Base-by-base conservation (phyloP, 768 basidiomycete genomes). In the Roridomyces roridus region DNA sequence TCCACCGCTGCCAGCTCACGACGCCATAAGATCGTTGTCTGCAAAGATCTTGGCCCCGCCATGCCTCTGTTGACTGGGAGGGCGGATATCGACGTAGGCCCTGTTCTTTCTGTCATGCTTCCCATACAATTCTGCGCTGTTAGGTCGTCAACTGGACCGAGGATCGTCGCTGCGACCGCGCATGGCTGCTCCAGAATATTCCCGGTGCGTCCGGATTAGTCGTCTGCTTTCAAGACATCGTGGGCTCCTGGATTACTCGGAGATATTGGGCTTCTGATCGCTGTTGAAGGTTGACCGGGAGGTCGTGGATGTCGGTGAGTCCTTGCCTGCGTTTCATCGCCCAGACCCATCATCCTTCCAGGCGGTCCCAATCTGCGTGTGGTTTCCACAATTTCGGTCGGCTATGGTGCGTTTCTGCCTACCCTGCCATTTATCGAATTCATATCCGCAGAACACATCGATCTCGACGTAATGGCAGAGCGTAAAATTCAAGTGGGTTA, bases 321-420 rank as follows among this genome's bases (percentile, higher is more conserved):
- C 17, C 7, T 29, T 9, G n/a, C n/a, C n/a, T n/a, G n/a, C n/a
- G n/a, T n/a, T n/a, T n/a, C n/a, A n/a, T n/a, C n/a, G n/a, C n/a
- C n/a, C n/a, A n/a, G n/a, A n/a, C n/a, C n/a, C n/a, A n/a, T n/a
- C n/a, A n/a, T n/a, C n/a, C n/a, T n/a, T n/a, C n/a, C 63, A 88
- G 93, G 93, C 56, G 94, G 94, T 2, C 77, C 88, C 0, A 77
- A 71, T 46, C 78, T 99, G 7, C 84, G 83, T 39, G 87, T 92
- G 14, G 83, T 97, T 4, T 96, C 95, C 1, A 97, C 96, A 0
- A 91, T 96, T 85, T 94, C 92, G 9, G 93, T 94, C n/a, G 94
- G 94, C 29, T 89, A 89, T 66, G 91, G 92, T 91, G 17, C 5
- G 8, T 39, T 31, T 18, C 7, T n/a, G n/a, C n/a, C n/a, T n/a